Base-by-base conservation (phyloP, 345 rosid genomes). In the Nasturtium officinale region DNA sequence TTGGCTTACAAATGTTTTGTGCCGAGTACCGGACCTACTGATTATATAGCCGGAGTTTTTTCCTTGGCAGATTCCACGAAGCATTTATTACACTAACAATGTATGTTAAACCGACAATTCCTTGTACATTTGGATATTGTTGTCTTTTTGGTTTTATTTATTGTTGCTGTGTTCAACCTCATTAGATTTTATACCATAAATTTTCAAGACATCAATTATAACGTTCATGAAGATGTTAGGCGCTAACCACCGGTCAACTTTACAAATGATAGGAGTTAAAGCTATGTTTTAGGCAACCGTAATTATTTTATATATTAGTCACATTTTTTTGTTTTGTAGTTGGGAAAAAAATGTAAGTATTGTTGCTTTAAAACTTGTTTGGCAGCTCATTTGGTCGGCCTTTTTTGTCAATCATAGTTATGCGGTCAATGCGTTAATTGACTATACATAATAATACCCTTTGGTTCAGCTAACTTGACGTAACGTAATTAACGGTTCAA, bases 341-440 rank as follows among this genome's bases (percentile, higher is more conserved):
- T 50, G 25, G 40, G 13, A 16, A 45, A 54, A n/a, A 63, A 54
- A 62, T 43, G 46, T 21, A 53, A 73, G 48, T 15, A 5, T 54
- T 25, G 15, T 60, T 53, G 47, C 56, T 67, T 56, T 37, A 16
- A 12, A 68, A 52, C 42, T 21, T 53, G 25, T 47, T 43, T 16
- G 56, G 74, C 70, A 61, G 70, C 59, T 76, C 58, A 76, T 69
- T 9, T 69, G 70, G 70, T 76, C 79, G 75, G 70, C 21, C 43
- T 76, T 23, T 52, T 43, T 23, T 68, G 35, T 68, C 64, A 75
- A 68, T 68, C 26, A 75, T 68, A 52, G 69, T 75, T 63, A 69
- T 3, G 64, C 50, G 53, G 69, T 75, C 74, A 75, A 67, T 43
- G 54, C 1, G 38, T 21, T 38, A 68, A 43, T 15, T 43, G 68